phyloP scores from a whole-genome alignment of 768 basidiomycete species.

The Boletus reticuloceps region DNA sequence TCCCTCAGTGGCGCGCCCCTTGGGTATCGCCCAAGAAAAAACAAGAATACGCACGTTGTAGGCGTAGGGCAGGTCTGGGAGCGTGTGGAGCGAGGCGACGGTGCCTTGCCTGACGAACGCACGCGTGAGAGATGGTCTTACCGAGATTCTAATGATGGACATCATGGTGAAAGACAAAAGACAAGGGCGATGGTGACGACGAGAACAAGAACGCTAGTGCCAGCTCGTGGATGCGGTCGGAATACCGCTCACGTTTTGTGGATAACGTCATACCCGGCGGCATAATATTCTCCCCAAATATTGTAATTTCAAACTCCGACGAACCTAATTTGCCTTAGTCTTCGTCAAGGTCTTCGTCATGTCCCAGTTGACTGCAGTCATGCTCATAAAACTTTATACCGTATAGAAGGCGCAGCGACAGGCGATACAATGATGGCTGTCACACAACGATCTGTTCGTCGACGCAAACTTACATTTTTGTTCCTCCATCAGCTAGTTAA shows the following conservation, averaged over 20 bases:
- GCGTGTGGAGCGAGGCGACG: conserved; percentile 58
- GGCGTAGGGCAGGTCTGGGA: conserved; percentile 76
- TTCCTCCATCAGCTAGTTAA: conserved; percentile 7
- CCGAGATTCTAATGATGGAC: conserved; percentile 41
- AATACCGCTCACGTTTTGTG: neutral
- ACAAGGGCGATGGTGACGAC: neutral
- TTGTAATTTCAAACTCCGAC: too few relatives aligned
- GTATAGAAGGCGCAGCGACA: neutral
- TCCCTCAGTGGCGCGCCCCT: neutral
- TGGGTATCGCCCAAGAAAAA: too few relatives aligned
- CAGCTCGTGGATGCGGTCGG: neutral
- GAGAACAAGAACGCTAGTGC: neutral
- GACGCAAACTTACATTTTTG: conserved; percentile 7
- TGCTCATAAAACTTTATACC: conserved; percentile 13
- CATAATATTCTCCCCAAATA: neutral
- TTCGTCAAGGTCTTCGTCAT: too few relatives aligned
- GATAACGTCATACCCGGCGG: neutral
- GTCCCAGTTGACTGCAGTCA: too few relatives aligned
- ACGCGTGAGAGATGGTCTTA: conserved; percentile 46
- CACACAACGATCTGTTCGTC: too few relatives aligned
- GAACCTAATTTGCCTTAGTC: too few relatives aligned
- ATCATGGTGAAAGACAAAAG: conserved; percentile 38
- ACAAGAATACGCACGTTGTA: conserved; percentile 71
- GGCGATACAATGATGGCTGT: too few relatives aligned
- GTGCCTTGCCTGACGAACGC: conserved; percentile 41